Evolutionary conservation across 768 basidiomycete species (phyloP).

Genomic region (Dendrothele bispora): DNA sequence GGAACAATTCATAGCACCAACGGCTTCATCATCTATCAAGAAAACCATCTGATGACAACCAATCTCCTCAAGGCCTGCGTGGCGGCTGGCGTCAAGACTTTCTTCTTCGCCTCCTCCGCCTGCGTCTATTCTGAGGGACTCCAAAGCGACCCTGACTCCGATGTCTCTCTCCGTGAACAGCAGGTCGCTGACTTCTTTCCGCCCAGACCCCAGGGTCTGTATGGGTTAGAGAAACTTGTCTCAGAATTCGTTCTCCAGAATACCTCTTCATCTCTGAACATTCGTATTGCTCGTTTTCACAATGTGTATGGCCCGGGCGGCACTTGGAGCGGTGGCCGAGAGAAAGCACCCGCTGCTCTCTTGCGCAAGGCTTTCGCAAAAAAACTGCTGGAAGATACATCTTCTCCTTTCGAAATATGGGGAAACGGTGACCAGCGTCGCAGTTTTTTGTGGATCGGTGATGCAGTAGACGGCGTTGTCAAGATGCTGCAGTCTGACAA

Average conservation of each 20-base stretch:
- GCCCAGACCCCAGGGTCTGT: slow-evolving; percentile 53
- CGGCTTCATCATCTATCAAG: slow-evolving; percentile 45
- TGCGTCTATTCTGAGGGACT: slow-evolving; percentile 54
- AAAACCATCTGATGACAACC: slow-evolving; percentile 50
- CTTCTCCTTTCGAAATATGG: slow-evolving; percentile 50
- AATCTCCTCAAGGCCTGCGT: slow-evolving; percentile 43
- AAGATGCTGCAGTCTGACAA: slow-evolving; percentile 39
- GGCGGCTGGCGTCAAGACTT: slow-evolving; percentile 36
- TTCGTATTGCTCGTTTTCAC: slow-evolving; percentile 56
- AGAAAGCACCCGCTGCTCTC: slow-evolving; percentile 60
- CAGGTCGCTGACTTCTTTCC: slow-evolving; percentile 40
- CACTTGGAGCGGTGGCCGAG: slow-evolving; percentile 52
- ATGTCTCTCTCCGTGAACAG: slow-evolving; percentile 45
- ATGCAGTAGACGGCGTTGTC: slow-evolving; percentile 52
- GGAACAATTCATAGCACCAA: slow-evolving; percentile 55
- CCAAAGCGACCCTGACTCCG: slow-evolving; percentile 29
- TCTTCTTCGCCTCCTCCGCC: slow-evolving; percentile 59
- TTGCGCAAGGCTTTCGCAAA: slow-evolving; percentile 50
- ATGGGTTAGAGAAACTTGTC: slow-evolving; percentile 57
- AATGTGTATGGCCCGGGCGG: slow-evolving; percentile 59
- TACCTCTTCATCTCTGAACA: slow-evolving; percentile 27
- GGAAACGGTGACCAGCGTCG: slow-evolving; percentile 53
- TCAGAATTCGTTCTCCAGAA: slow-evolving; percentile 46
- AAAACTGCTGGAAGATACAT: slow-evolving; percentile 14
- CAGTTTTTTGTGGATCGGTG: slow-evolving; percentile 56